Base-by-base conservation (phyloP, 352 stramenopile genomes). In the Discostella stelligera region DNA sequence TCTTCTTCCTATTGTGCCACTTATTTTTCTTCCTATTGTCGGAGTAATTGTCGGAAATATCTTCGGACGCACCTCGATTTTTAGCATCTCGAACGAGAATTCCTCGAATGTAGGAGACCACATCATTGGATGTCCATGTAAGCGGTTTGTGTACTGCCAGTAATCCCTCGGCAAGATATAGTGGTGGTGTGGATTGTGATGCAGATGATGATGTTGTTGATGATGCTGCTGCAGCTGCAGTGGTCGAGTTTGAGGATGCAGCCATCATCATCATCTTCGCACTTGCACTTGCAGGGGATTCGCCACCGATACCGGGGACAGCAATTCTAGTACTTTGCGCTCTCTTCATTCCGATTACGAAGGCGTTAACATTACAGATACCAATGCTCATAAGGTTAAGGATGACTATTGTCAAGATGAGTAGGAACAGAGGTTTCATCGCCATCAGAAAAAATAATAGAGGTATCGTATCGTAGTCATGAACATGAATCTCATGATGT, bases 121-220 rank as follows among this genome's bases (percentile, higher is more conserved):
- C 89, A 68, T 95, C 79, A 18, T 81, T 67, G 6, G 81, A 93
- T 16, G 90, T 93, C 89, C 90, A 95, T 39, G 86, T 82, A 3
- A 90, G 71, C 11, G 91, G 91, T 71, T 95, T 95, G 60, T 92
- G 73, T 3, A 95, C 84, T 27, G 89, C 83, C 59, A 94, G 84
- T 11, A 95, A 50, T 58, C 90, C 91, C 75, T 92, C 67, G 8
- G 67, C 53, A 14, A 65, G 65, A 59, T 89, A 89, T 4, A 92
- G 54, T n/a, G 83, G 82, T 14, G 58, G 58, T 18, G 32, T 50
- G 27, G 55, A 14, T 21, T 23, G 27, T 44, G 23, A n/a, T 39
- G 27, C 10, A 11, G 9, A 3, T 14, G 27, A 32, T 2, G 32
- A 32, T 65, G 58, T 37, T n/a, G 58, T 8, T 9, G 32, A 13